A percentile compares a stretch with the other conserved stretches of the same genome.
phyloP scores from a whole-genome alignment of 164 flowering plant genomes.

The Dillenia turbinata region DNA sequence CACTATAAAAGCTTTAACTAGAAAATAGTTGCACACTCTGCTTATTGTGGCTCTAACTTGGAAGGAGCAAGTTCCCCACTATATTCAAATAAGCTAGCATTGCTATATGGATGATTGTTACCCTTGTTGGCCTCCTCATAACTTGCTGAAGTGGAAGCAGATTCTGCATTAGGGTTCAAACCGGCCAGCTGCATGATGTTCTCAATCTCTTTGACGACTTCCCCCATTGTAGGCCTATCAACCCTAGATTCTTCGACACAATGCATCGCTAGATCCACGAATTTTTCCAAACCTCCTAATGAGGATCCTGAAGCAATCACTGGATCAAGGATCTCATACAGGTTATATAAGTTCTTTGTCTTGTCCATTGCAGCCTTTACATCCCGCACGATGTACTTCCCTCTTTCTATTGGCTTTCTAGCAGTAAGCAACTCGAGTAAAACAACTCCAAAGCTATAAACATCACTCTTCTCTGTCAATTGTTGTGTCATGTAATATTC shows the following conservation, averaged over 20 bases:
- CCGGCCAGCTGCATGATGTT: conserved; percentile 42
- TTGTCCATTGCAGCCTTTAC: conserved; percentile 35
- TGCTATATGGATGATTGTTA: conserved; percentile 33
- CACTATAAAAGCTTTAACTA: no score
- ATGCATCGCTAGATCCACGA: conserved; percentile 48
- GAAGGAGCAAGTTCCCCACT: conserved; percentile 30
- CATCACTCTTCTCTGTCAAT: conserved; percentile 65
- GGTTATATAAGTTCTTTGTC: conserved; percentile 27
- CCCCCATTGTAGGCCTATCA: conserved; percentile 55
- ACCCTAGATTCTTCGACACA: conserved; percentile 45
- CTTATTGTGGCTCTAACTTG: conserved; percentile 33
- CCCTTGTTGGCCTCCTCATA: conserved; percentile 27
- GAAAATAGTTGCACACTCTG: no score
- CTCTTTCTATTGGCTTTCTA: conserved; percentile 45
- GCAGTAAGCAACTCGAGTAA: conserved; percentile 53
- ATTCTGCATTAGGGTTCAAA: conserved; percentile 32
- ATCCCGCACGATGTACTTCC: conserved; percentile 47
- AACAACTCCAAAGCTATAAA: conserved; percentile 64
- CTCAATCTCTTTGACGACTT: conserved; percentile 64
- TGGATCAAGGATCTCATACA: conserved; percentile 43
- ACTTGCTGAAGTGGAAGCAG: conserved; percentile 39
- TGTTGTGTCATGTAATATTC: conserved; percentile 72
- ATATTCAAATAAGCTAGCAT: conserved; percentile 24
- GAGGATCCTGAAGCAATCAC: conserved; percentile 18
- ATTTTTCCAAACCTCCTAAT: conserved; percentile 35